These are phyloP conservation scores for Eutrema yunnanense DNA, from an alignment of 345 rosid species.

Conservation along the genomic window DNA sequence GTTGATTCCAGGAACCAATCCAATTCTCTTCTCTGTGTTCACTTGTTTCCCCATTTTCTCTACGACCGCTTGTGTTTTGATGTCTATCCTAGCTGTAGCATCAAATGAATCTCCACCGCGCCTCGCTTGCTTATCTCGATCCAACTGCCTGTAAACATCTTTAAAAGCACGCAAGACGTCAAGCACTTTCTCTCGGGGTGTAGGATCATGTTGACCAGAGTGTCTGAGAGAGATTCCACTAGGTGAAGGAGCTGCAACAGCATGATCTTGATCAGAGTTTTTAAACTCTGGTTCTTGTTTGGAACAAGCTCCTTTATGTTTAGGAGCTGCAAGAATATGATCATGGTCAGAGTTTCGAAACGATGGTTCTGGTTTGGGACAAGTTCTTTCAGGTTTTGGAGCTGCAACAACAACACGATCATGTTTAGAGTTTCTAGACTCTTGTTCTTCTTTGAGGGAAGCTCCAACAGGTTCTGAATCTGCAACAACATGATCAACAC, in stretches of 20 bases:
- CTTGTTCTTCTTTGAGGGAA: background rate
- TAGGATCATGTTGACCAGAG: background rate
- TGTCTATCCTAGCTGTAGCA: constrained; percentile 44
- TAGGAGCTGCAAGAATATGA: background rate
- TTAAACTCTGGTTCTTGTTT: background rate
- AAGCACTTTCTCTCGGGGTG: constrained; percentile 42
- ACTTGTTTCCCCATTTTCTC: constrained; percentile 41
- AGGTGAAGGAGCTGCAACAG: background rate
- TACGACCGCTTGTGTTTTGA: constrained; percentile 37
- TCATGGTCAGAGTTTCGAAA: background rate
- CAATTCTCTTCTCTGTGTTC: constrained; percentile 44
- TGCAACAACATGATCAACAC: background rate
- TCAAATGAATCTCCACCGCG: constrained; percentile 16
- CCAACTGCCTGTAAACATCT: constrained; percentile 44
- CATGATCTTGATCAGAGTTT: background rate
- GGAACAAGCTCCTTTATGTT: background rate
- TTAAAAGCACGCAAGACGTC: constrained; percentile 59
- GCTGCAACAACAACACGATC: background rate
- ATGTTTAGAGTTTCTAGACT: background rate
- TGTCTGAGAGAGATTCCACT: background rate
- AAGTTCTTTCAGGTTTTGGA: background rate
- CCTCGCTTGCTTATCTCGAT: constrained; percentile 59
- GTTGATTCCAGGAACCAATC: constrained; percentile 69
- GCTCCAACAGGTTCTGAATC: background rate
- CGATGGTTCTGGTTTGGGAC: background rate